phyloP scores from a whole-genome alignment of 2,329 filamentous ascomycete species.

The Tolypocladium guangdongense region DNA sequence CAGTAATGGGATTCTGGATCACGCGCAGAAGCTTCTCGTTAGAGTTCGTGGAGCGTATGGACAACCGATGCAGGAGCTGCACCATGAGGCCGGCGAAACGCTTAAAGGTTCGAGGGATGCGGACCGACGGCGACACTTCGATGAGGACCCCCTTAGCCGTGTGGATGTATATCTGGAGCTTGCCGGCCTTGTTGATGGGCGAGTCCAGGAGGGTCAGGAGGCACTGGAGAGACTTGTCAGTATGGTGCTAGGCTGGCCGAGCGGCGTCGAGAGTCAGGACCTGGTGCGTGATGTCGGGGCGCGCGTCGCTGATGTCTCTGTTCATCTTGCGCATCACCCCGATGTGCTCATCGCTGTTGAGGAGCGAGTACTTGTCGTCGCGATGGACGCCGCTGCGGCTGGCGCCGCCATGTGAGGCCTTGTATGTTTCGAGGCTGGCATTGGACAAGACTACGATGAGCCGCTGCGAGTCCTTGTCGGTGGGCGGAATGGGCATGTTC shows the following conservation, averaged over 20 bases:
- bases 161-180: slow-evolving; percentile 96
- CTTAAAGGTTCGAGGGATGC: slow-evolving; percentile 97
- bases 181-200: slow-evolving; percentile 96
- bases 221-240: slow-evolving; percentile 52
- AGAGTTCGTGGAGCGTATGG: slow-evolving; percentile 91
- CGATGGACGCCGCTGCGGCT: slow-evolving; percentile 53
- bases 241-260: slow-evolving; percentile 30
- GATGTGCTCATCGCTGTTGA: slow-evolving; percentile 99
- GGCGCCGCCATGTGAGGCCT: slow-evolving; percentile 65
- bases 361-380: slow-evolving; percentile 92
- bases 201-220: slow-evolving; percentile 94
- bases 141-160: slow-evolving; percentile 96
- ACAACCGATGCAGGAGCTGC: slow-evolving; percentile 87
- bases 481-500: slow-evolving; percentile 68
- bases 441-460: slow-evolving; percentile 95
- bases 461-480: slow-evolving; percentile 82
- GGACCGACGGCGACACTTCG: slow-evolving; percentile 94
- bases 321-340: slow-evolving; percentile 99
- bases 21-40: slow-evolving; percentile 96
- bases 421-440: slow-evolving; percentile 95
- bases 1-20: slow-evolving; percentile 95
- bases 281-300: slow-evolving; percentile 98
- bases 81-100: slow-evolving; percentile 98
- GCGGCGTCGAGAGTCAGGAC: slow-evolving; percentile 35
- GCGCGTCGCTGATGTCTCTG: slow-evolving; percentile 92